These are phyloP conservation scores for Parietaria judaica DNA, from an alignment of 306 rosid genomes.

Conservation along the genomic window DNA sequence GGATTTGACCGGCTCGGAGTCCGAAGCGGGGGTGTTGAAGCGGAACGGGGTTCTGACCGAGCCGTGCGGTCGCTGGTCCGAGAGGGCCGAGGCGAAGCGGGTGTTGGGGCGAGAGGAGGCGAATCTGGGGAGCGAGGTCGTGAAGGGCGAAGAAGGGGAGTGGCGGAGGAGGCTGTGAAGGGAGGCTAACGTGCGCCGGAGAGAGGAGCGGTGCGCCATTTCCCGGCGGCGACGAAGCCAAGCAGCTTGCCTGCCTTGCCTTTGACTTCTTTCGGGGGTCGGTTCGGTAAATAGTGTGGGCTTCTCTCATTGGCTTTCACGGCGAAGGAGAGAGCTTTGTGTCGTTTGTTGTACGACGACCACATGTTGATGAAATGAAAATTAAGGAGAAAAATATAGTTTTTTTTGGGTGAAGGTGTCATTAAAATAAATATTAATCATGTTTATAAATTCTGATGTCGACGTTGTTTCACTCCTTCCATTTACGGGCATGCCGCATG, in stretches of 20 bases:
- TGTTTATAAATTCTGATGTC: too few species aligned
- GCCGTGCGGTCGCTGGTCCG: slow-evolving; percentile 21
- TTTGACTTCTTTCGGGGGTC: background rate
- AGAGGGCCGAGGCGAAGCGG: slow-evolving; percentile 25
- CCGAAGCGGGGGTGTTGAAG: slow-evolving; percentile 25
- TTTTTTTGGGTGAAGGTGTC: too few species aligned
- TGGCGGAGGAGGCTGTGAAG: slow-evolving; percentile 15
- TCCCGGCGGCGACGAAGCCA: background rate
- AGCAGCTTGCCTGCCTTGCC: too few species aligned
- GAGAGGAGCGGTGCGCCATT: slow-evolving; percentile 47
- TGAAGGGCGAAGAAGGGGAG: slow-evolving; percentile 24
- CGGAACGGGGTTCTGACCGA: slow-evolving; percentile 26
- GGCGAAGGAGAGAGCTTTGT: too few species aligned
- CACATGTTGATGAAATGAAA: too few species aligned
- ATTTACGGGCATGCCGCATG: too few species aligned
- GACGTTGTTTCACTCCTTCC: too few species aligned
- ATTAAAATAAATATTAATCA: too few species aligned
- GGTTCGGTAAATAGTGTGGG: background rate
- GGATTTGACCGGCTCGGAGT: background rate
- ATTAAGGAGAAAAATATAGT: too few species aligned
- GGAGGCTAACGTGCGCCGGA: slow-evolving; percentile 49
- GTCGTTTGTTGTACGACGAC: too few species aligned
- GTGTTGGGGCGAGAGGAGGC: slow-evolving; percentile 36
- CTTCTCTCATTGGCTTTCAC: too few species aligned
- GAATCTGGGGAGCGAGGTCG: slow-evolving; percentile 12